Evolutionary conservation across 2,329 filamentous ascomycete species (phyloP).

Genomic region (Penicillium occitanis): DNA sequence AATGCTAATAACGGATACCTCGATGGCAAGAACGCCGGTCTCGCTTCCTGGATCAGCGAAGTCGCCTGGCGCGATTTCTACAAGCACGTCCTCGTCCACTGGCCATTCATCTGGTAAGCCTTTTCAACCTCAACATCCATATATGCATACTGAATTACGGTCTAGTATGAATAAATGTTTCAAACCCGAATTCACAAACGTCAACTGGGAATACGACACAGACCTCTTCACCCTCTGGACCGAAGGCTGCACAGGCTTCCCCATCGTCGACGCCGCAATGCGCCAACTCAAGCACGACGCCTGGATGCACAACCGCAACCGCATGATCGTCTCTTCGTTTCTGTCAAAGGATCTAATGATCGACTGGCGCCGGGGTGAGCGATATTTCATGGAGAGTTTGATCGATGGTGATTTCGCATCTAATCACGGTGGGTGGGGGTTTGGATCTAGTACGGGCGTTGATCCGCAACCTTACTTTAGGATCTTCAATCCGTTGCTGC

Average conservation of each 20-base stretch:
- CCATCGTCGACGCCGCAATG: conserved; percentile 85
- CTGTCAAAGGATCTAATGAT: conserved; percentile 75
- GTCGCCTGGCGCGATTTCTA: conserved; percentile 88
- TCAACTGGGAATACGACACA: conserved; percentile 75
- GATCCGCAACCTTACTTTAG: conserved; percentile 89
- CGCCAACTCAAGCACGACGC: conserved; percentile 67
- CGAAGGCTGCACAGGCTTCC: conserved; percentile 72
- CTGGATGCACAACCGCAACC: conserved; percentile 82
- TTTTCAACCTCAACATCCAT: conserved; percentile 14
- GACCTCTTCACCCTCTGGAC: conserved; percentile 72
- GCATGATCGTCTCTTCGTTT: conserved; percentile 82
- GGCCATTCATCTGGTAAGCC: conserved; percentile 65
- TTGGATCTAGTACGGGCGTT: conserved; percentile 67
- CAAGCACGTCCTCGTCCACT: conserved; percentile 77
- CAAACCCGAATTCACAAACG: conserved; percentile 81
- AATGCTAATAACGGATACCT: conserved; percentile 63
- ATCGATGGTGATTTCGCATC: conserved; percentile 78
- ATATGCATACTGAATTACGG: neutral
- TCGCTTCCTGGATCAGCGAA: conserved; percentile 75
- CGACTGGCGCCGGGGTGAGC: conserved; percentile 81
- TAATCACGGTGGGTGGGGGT: conserved; percentile 72
- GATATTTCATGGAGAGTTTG: conserved; percentile 77
- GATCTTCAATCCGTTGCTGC: conserved; percentile 81
- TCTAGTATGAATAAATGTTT: conserved; percentile 69
- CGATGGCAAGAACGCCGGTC: conserved; percentile 64